Percentiles rank a stretch among this genome's conserved stretches.
Conservation (phyloP, 2,329 filamentous ascomycete genomes). For the Clonostachys rhizophaga region DNA sequence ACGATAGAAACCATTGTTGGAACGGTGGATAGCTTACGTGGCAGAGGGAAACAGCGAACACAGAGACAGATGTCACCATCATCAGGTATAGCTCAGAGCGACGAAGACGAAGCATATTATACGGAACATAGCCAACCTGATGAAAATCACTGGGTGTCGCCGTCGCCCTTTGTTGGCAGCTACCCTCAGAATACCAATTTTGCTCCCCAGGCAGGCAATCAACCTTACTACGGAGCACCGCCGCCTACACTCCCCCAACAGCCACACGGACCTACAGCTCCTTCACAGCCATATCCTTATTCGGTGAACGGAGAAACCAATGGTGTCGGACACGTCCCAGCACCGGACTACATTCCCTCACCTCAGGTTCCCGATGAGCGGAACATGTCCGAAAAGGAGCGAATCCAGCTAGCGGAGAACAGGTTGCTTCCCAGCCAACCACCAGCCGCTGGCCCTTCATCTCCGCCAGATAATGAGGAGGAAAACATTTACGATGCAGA, state of each 20-base stretch:
- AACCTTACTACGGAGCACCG: slow-evolving; percentile 3
- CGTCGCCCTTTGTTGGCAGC: slow-evolving; percentile 5
- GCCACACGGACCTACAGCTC: background rate
- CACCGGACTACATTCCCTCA: slow-evolving; percentile 51
- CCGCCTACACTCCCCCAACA: slow-evolving; percentile 2
- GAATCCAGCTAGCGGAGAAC: slow-evolving; percentile 71
- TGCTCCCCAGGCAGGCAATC: slow-evolving; percentile 20
- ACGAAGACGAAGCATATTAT: slow-evolving; percentile 17
- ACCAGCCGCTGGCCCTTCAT: slow-evolving; percentile 28
- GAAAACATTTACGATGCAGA: slow-evolving; percentile 48
- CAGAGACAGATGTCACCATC: slow-evolving; percentile 57
- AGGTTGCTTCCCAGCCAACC: slow-evolving; percentile 78
- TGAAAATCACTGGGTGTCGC: slow-evolving; percentile 11
- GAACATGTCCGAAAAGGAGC: slow-evolving; percentile 75
- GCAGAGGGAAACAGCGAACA: slow-evolving; percentile 66
- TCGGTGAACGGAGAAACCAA: slow-evolving; percentile 3
- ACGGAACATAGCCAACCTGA: slow-evolving; percentile 4
- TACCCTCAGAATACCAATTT: slow-evolving; percentile 16
- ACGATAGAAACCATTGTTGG: slow-evolving; percentile 85
- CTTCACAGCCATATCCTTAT: slow-evolving; percentile 6
- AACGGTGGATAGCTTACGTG: slow-evolving; percentile 66
- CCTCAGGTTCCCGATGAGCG: slow-evolving; percentile 57
- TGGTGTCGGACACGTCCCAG: slow-evolving; percentile 5
- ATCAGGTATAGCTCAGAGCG: slow-evolving; percentile 20
- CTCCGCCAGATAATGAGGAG: slow-evolving; percentile 23